Conservation (phyloP, 2,329 filamentous ascomycete species). For the Aspergillus texensis region DNA sequence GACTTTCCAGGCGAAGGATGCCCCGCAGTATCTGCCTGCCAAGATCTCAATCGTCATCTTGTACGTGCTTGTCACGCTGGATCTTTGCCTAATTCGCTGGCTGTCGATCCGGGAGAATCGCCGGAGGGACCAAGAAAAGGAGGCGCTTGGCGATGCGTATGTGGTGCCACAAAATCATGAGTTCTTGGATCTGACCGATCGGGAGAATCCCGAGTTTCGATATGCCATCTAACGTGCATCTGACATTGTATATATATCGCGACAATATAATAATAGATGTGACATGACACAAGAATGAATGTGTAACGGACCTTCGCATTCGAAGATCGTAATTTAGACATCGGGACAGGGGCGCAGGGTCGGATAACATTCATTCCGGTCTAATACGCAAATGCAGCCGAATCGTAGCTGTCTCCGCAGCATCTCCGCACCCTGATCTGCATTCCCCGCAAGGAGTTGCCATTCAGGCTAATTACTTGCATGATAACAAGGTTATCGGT, state of each 20-base stretch:
- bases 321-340: background rate
- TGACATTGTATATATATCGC: background rate
- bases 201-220: constrained; percentile 29
- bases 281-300: background rate
- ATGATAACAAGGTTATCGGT: background rate
- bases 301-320: background rate
- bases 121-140: constrained; percentile 30
- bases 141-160: constrained; percentile 24
- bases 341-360: no score
- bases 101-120: constrained; percentile 32
- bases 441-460: background rate
- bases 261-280: background rate
- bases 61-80: constrained; percentile 32
- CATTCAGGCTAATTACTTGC: background rate
- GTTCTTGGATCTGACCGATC: constrained; percentile 32
- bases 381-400: background rate
- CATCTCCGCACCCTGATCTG: background rate
- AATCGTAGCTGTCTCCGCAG: background rate
- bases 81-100: constrained; percentile 34
- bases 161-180: constrained; percentile 36
- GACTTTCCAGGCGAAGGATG: constrained; percentile 43
- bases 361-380: background rate
- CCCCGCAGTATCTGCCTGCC: constrained; percentile 31
- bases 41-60: constrained; percentile 33
- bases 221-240: constrained; percentile 22